These are phyloP conservation scores for Heliosperma pusillum DNA, from an alignment of 148 eudicot species.

Conservation along the genomic window DNA sequence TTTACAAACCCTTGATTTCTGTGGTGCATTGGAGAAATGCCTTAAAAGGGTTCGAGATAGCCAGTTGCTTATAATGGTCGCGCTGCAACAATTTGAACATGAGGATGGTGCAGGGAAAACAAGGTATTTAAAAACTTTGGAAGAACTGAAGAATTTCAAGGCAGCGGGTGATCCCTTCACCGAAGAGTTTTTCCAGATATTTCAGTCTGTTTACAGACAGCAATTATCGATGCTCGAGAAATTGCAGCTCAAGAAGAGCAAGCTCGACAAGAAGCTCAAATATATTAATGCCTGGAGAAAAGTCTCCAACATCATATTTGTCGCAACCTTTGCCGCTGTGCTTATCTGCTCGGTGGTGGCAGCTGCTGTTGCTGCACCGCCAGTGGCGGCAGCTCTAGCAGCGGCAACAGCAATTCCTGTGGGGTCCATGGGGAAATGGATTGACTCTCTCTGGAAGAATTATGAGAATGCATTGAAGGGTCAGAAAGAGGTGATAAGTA, in stretches of 20 bases:
- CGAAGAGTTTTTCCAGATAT: constrained; percentile 70
- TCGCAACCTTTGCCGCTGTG: constrained; percentile 82
- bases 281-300: constrained; percentile 84
- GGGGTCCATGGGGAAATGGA: constrained; percentile 94
- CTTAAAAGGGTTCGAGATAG: constrained; percentile 71
- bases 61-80: constrained; percentile 75
- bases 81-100: constrained; percentile 73
- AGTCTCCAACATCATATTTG: constrained; percentile 76
- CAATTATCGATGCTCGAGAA: constrained; percentile 81
- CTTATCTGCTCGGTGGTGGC: constrained; percentile 96
- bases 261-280: constrained; percentile 85
- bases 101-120: constrained; percentile 52
- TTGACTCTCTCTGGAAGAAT: constrained; percentile 80
- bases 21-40: constrained; percentile 84
- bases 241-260: constrained; percentile 60
- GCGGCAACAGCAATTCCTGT: constrained; percentile 78
- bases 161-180: constrained; percentile 84
- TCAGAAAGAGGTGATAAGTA: constrained; percentile 83
- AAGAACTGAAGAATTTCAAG: constrained; percentile 73
- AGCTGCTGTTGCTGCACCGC: constrained; percentile 86
- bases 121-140: constrained; percentile 53
- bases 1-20: constrained; percentile 84
- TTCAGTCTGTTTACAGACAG: constrained; percentile 74
- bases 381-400: constrained; percentile 82
- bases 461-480: constrained; percentile 78